phyloP scores from a whole-genome alignment of 345 rosid species.

The Eucalyptus camaldulensis region DNA sequence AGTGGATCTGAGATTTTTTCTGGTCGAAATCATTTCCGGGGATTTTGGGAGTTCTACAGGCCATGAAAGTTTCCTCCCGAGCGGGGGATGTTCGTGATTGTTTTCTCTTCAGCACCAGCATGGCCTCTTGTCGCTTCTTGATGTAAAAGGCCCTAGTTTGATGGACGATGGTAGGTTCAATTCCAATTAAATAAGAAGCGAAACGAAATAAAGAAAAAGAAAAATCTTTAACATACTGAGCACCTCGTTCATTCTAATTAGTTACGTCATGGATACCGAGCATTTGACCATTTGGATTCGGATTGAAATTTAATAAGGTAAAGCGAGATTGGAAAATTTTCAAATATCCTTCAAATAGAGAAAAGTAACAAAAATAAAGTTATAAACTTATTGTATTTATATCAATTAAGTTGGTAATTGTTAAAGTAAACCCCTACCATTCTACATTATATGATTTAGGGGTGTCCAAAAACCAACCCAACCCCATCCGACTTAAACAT shows the following conservation, averaged over 20 bases:
- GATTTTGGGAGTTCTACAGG: background rate
- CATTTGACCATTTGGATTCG: too few species aligned
- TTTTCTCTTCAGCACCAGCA: background rate
- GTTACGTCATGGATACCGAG: background rate
- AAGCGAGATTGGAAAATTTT: too few species aligned
- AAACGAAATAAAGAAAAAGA: background rate
- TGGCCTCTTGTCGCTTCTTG: background rate
- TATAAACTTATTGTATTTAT: background rate
- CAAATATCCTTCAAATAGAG: too few species aligned
- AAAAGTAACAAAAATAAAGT: background rate
- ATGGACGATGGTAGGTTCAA: background rate
- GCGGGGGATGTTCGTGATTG: background rate
- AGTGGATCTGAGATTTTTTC: background rate
- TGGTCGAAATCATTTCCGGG: background rate
- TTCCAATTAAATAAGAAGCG: background rate
- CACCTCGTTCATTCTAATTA: background rate
- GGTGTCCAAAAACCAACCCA: too few species aligned
- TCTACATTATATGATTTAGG: background rate
- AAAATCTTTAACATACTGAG: background rate
- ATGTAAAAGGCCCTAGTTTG: background rate
- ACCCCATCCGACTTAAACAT: accelerated
- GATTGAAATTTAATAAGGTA: background rate
- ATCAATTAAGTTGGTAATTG: accelerated
- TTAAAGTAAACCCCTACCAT: accelerated
- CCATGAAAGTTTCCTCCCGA: background rate